phyloP scores from a whole-genome alignment of 2,329 filamentous ascomycete species.

The Neospermospora avenae region DNA sequence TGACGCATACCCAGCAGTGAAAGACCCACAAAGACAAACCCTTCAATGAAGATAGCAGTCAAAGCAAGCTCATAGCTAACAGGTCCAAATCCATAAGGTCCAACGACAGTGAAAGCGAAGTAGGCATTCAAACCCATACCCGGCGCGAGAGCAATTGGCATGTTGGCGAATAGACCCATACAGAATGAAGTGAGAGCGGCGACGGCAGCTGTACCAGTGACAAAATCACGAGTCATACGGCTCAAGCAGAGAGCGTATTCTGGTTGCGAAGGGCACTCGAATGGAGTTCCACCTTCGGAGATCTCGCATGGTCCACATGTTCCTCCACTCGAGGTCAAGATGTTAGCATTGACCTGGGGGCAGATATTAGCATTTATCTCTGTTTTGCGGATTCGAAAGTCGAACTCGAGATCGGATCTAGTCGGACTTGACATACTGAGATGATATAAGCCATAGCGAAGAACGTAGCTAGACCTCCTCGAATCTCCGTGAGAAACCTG shows the following conservation, averaged over 20 bases:
- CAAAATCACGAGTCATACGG: slow-evolving; percentile 59
- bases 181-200: slow-evolving; percentile 72
- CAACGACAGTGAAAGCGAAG: slow-evolving; percentile 76
- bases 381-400: slow-evolving; percentile 34
- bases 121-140: slow-evolving; percentile 86
- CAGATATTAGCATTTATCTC: slow-evolving; percentile 29
- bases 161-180: slow-evolving; percentile 82
- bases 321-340: slow-evolving; percentile 57
- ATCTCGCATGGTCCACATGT: slow-evolving; percentile 17
- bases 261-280: slow-evolving; percentile 42
- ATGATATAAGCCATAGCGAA: slow-evolving; percentile 73
- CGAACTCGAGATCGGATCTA: slow-evolving; percentile 41
- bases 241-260: slow-evolving; percentile 61
- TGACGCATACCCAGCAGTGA: slow-evolving; percentile 79
- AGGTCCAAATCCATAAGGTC: slow-evolving; percentile 67
- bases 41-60: slow-evolving; percentile 86
- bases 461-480: slow-evolving; percentile 76
- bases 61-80: slow-evolving; percentile 74
- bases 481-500: slow-evolving; percentile 78
- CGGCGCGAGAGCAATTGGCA: slow-evolving; percentile 67
- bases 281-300: slow-evolving; percentile 27
- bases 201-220: slow-evolving; percentile 83
- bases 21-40: slow-evolving; percentile 77
- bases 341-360: slow-evolving; percentile 53
- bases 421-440: slow-evolving; percentile 50